A percentile compares a stretch with the other conserved stretches of the same genome.
Evolutionary conservation across 140 eudicot genomes (phyloP).

Genomic region (Erigeron philadelphicus): DNA sequence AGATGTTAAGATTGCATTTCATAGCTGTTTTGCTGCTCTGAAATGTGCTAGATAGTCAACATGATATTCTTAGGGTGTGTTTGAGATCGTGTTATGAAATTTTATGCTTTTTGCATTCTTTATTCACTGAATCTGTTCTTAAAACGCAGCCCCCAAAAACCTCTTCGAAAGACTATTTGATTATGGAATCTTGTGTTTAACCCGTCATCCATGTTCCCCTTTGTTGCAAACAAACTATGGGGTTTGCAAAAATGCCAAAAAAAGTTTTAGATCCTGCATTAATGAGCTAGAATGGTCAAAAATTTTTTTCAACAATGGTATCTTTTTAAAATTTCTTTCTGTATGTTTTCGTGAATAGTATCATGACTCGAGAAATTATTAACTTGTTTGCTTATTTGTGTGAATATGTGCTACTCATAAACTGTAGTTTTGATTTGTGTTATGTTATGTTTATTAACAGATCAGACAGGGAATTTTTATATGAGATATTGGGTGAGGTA

Average conservation of each 20-base stretch:
- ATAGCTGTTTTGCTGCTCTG: no score
- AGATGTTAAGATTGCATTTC: no score
- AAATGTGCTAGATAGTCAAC: no score
- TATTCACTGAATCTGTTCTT: no score
- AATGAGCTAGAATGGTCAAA: neutral
- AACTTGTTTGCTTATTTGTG: neutral
- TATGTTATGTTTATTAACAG: slow-evolving; percentile 34
- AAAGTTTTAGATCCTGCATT: neutral
- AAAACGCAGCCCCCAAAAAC: no score
- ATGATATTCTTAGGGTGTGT: no score
- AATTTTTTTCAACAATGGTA: neutral
- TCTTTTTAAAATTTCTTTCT: neutral
- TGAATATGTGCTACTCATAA: neutral
- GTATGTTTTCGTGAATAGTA: neutral
- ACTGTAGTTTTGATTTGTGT: neutral
- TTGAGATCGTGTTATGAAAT: no score
- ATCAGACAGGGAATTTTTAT: slow-evolving; percentile 80
- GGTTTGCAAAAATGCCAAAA: slow-evolving; percentile 8
- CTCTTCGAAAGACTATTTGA: neutral
- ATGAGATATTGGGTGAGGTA: slow-evolving; percentile 71
- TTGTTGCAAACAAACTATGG: neutral
- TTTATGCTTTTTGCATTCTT: no score
- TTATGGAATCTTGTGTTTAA: neutral
- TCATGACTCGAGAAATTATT: no score
- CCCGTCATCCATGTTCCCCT: neutral